phyloP scores from a whole-genome alignment of 495 filamentous ascomycete species.

The Xanthoparmelia taractica region DNA sequence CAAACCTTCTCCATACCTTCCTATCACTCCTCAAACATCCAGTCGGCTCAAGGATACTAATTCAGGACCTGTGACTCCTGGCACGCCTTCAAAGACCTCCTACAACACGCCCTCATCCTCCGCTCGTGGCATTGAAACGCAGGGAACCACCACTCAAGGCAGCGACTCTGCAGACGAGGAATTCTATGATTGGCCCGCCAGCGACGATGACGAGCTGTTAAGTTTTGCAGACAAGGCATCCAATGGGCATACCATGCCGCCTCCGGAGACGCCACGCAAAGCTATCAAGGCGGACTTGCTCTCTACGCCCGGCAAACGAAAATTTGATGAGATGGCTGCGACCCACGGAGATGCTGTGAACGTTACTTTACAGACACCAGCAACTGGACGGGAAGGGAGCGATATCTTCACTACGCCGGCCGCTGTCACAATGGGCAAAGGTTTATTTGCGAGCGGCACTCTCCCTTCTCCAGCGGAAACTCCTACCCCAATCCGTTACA shows the following conservation, averaged over 20 bases:
- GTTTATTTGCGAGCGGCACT: slow-evolving; percentile 23
- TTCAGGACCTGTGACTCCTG: slow-evolving; percentile 20
- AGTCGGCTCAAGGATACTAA: background rate
- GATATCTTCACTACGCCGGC: slow-evolving; percentile 29
- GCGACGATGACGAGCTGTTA: slow-evolving; percentile 32
- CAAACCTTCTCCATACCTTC: slow-evolving; percentile 19
- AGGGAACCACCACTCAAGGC: slow-evolving; percentile 18
- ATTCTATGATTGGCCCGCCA: slow-evolving; percentile 40
- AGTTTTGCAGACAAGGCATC: slow-evolving; percentile 21
- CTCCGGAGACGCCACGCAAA: slow-evolving; percentile 42
- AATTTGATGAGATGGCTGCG: slow-evolving; percentile 34
- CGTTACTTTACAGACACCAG: slow-evolving; percentile 23
- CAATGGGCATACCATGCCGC: slow-evolving; percentile 23
- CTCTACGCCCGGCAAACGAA: slow-evolving; percentile 49
- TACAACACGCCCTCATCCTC: slow-evolving; percentile 21
- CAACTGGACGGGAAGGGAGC: slow-evolving; percentile 17
- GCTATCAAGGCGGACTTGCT: slow-evolving; percentile 36
- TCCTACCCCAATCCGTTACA: slow-evolving; percentile 45
- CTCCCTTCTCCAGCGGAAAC: slow-evolving; percentile 35
- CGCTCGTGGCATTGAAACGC: slow-evolving; percentile 7
- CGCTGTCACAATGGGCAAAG: slow-evolving; percentile 17
- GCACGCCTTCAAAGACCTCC: slow-evolving; percentile 30
- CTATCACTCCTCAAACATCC: slow-evolving; percentile 22
- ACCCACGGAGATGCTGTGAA: slow-evolving; percentile 12
- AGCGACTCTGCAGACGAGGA: slow-evolving; percentile 39